A percentile compares a stretch with the other conserved stretches of the same genome.
phyloP scores from a whole-genome alignment of 345 rosid species.

The Melastoma malabathricum region DNA sequence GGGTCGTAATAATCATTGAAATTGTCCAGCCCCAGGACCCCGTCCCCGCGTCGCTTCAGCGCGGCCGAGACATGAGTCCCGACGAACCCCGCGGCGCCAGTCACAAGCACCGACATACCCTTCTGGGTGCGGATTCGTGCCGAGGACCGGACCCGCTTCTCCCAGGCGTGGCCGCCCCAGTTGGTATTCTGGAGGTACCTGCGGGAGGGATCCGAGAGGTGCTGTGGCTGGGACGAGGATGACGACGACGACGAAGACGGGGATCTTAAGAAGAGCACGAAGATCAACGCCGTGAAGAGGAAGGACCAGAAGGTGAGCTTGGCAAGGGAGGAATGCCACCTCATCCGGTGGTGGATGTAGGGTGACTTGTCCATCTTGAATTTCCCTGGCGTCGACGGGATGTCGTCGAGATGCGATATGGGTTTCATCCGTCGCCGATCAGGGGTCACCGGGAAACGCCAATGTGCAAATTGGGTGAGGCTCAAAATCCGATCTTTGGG shows the following conservation, averaged over 20 bases:
- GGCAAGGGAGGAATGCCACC: constrained; percentile 65
- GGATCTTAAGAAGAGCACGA: constrained; percentile 71
- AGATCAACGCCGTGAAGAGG: constrained; percentile 58
- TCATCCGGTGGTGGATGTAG: constrained; percentile 20
- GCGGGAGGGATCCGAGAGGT: constrained; percentile 63
- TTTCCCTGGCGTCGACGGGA: constrained; percentile 82
- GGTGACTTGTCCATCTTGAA: constrained; percentile 94
- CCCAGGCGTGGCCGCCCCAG: constrained; percentile 82
- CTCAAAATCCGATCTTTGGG: too few species aligned
- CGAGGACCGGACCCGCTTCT: constrained; percentile 50
- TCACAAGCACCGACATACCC: constrained; percentile 69
- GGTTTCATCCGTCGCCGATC: constrained; percentile 20
- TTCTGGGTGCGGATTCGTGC: constrained; percentile 50
- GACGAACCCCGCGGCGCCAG: constrained; percentile 90
- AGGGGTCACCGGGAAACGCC: too few species aligned
- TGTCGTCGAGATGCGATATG: constrained; percentile 74
- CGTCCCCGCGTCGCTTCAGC: constrained; percentile 75
- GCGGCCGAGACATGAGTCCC: constrained; percentile 86
- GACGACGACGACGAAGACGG: constrained; percentile 12
- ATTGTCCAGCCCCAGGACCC: constrained; percentile 73
- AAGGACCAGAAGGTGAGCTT: constrained; percentile 82
- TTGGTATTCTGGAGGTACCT: constrained; percentile 58
- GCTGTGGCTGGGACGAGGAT: constrained; percentile 22
- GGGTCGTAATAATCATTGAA: constrained; percentile 92
- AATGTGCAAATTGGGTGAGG: too few species aligned